Percentiles rank a stretch among this genome's conserved stretches.
phyloP scores from a whole-genome alignment of 306 rosid species.

The Leucaena leucocephala region DNA sequence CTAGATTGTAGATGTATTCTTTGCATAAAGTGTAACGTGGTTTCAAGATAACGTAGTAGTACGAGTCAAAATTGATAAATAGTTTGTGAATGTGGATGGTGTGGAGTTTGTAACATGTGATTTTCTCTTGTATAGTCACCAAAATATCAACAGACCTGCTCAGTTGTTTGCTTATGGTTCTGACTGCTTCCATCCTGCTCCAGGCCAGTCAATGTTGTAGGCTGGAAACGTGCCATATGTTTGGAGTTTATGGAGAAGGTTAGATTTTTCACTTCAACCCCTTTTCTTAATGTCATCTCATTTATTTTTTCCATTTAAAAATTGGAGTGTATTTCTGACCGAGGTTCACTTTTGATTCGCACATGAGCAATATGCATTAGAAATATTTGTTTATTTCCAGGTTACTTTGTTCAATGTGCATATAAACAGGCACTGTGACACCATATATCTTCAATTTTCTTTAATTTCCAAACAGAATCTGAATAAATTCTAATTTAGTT shows the following conservation, averaged over 20 bases:
- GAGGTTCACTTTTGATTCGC: slow-evolving; percentile 27
- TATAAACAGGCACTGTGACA: slow-evolving; percentile 7
- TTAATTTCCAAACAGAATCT: not conserved
- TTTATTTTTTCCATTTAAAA: too few relatives aligned
- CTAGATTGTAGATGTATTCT: not conserved
- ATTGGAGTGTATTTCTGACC: too few relatives aligned
- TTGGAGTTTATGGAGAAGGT: slow-evolving; percentile 99
- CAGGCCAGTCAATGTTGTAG: slow-evolving; percentile 97
- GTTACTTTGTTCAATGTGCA: too few relatives aligned
- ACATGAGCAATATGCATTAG: slow-evolving; percentile 19
- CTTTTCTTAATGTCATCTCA: too few relatives aligned
- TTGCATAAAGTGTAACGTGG: not conserved
- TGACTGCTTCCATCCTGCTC: slow-evolving; percentile 61
- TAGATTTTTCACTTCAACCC: slow-evolving; percentile 18
- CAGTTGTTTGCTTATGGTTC: slow-evolving; percentile 56
- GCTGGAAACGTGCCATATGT: slow-evolving; percentile 99
- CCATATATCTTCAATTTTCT: not conserved
- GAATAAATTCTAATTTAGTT: slow-evolving; percentile 15
- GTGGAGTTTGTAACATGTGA: slow-evolving; percentile 40
- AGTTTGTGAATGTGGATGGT: slow-evolving; percentile 21
- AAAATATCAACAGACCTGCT: slow-evolving; percentile 53
- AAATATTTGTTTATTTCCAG: slow-evolving; percentile 19
- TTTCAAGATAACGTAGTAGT: not conserved
- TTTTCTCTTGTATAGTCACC: slow-evolving; percentile 47
- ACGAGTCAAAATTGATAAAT: not conserved